phyloP scores from a whole-genome alignment of 2,329 filamentous ascomycete species.

The Trichoderma afroharzianum region DNA sequence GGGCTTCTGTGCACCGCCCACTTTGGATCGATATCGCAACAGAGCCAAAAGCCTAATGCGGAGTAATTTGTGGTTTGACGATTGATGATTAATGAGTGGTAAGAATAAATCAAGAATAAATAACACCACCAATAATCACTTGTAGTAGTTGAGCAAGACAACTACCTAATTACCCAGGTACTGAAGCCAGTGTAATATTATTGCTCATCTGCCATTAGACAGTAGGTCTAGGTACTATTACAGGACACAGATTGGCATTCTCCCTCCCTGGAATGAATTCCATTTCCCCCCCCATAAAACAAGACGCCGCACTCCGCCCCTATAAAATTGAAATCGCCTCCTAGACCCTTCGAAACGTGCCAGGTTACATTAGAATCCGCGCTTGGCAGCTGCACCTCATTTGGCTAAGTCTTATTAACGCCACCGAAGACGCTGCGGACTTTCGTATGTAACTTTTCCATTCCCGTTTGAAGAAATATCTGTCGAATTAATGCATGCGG shows the following conservation, averaged over 20 bases:
- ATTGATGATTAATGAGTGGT: not conserved
- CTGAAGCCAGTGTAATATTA: not conserved
- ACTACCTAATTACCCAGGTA: too few relatives aligned
- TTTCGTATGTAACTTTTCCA: not conserved
- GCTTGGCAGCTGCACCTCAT: constrained; percentile 1
- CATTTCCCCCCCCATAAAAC: not conserved
- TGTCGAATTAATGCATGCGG: not conserved
- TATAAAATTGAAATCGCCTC: constrained; percentile 11
- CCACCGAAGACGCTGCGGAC: not conserved
- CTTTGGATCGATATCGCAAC: not conserved
- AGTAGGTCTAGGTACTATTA: not conserved
- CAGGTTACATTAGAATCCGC: constrained; percentile 15
- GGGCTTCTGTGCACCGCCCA: not conserved
- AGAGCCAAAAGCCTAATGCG: not conserved
- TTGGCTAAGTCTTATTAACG: not conserved
- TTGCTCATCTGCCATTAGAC: not conserved
- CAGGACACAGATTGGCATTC: not conserved
- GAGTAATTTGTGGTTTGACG: not conserved
- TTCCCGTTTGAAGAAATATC: too few relatives aligned
- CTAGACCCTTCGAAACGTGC: constrained; percentile 5
- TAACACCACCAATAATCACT: not conserved
- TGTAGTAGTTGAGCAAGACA: not conserved
- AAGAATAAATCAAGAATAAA: not conserved
- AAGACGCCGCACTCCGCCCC: not conserved
- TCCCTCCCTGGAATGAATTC: not conserved